These are phyloP conservation scores for Lentinula lateritia DNA, from an alignment of 768 basidiomycete species.

Conservation along the genomic window DNA sequence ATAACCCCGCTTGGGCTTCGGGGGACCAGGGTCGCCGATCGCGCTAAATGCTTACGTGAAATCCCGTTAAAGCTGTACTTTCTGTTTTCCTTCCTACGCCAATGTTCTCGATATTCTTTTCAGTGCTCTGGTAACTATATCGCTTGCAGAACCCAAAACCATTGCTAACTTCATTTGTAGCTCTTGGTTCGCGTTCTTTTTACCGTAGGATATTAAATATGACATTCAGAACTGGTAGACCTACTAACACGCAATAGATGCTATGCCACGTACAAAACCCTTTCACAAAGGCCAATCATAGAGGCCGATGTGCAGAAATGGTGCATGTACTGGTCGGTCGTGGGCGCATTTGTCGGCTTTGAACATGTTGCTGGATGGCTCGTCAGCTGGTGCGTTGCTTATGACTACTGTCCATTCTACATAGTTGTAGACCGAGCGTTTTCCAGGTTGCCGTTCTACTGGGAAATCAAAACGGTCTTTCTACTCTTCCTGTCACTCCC, in stretches of 20 bases:
- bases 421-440: conserved; percentile 12
- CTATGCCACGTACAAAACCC: conserved; percentile 63
- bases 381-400: conserved; percentile 51
- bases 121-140: conserved; percentile 6
- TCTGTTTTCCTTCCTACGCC: neutral
- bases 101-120: conserved; percentile 11
- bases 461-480: conserved; percentile 66
- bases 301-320: conserved; percentile 53
- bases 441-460: conserved; percentile 70
- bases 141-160: neutral
- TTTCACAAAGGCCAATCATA: conserved; percentile 42
- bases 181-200: conserved; percentile 66
- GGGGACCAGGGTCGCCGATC: neutral
- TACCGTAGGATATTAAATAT: conserved; percentile 29
- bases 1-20: neutral
- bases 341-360: conserved; percentile 54
- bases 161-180: conserved; percentile 22
- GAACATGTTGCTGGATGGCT: conserved; percentile 62
- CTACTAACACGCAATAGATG: conserved; percentile 12
- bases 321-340: conserved; percentile 59
- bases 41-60: neutral
- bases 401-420: conserved; percentile 7
- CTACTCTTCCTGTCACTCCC: conserved; percentile 65
- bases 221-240: neutral
- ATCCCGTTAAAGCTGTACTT: neutral